phyloP scores from a whole-genome alignment of 306 rosid species.

The Dryas alaskensis region DNA sequence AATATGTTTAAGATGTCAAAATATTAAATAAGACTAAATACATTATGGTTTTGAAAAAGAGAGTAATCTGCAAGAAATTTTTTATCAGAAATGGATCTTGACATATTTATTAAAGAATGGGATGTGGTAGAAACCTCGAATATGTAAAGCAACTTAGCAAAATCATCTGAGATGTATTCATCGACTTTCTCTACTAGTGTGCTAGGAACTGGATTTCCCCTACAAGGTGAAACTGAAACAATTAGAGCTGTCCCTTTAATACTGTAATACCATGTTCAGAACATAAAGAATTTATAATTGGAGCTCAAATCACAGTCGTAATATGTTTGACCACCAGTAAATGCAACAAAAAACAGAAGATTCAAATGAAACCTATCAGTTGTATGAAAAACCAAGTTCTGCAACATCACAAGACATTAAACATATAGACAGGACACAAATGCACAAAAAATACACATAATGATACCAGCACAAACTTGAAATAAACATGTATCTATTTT shows the following conservation, averaged over 20 bases:
- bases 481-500: not conserved
- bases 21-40: not conserved
- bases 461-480: not conserved
- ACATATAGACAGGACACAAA: not conserved
- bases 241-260: conserved; percentile 19
- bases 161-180: conserved; percentile 74
- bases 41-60: not conserved
- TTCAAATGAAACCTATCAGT: not conserved
- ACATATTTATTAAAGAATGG: not conserved
- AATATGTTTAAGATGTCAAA: conserved; percentile 13
- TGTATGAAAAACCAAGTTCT: conserved; percentile 13
- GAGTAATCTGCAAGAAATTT: not conserved
- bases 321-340: not conserved
- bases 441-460: not conserved
- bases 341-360: not conserved
- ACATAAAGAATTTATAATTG: not conserved
- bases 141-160: conserved; percentile 44
- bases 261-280: not conserved
- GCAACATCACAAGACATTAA: conserved; percentile 1
- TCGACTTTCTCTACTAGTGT: conserved; percentile 67
- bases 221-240: conserved; percentile 38
- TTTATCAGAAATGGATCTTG: not conserved
- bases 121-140: conserved; percentile 52
- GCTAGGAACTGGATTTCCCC: conserved; percentile 85
- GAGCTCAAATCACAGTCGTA: conserved; percentile 4